Percentiles rank a stretch among this genome's conserved stretches.
Conservation (phyloP, 2,329 filamentous ascomycete species). For the Hymenoscyphus albidus region DNA sequence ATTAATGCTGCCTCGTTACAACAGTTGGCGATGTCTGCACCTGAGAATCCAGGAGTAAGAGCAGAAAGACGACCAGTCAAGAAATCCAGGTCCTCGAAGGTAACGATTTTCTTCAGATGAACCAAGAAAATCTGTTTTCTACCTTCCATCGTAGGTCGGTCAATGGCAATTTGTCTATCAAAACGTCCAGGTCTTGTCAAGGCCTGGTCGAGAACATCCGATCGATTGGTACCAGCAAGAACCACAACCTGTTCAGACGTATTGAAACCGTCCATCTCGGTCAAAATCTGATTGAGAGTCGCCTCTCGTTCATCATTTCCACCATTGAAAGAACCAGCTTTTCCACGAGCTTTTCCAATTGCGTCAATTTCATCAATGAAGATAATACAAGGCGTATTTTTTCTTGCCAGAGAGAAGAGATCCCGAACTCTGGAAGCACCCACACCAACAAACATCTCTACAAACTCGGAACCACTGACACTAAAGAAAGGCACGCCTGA, state of each 20-base stretch:
- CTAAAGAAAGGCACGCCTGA: constrained; percentile 97
- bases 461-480: constrained; percentile 97
- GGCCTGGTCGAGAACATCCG: constrained; percentile 91
- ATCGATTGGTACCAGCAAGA: constrained; percentile 91
- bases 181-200: constrained; percentile 96
- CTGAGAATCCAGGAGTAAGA: constrained; percentile 92
- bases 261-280: constrained; percentile 99
- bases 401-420: constrained; percentile 88
- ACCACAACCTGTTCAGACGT: constrained; percentile 95
- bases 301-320: constrained; percentile 97
- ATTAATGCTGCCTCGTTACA: constrained; percentile 97
- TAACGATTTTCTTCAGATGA: constrained; percentile 91
- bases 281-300: constrained; percentile 96
- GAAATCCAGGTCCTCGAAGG: constrained; percentile 82
- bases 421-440: constrained; percentile 93
- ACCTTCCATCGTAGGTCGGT: constrained; percentile 93
- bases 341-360: constrained; percentile 85
- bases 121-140: constrained; percentile 95
- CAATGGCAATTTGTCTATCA: constrained; percentile 92
- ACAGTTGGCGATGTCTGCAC: constrained; percentile 97
- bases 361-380: constrained; percentile 99
- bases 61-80: constrained; percentile 85
- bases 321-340: constrained; percentile 72
- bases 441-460: constrained; percentile 99
- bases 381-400: constrained; percentile 96